phyloP scores from a whole-genome alignment of 208 protist genomes.

The Angomonas ambiguus region DNA sequence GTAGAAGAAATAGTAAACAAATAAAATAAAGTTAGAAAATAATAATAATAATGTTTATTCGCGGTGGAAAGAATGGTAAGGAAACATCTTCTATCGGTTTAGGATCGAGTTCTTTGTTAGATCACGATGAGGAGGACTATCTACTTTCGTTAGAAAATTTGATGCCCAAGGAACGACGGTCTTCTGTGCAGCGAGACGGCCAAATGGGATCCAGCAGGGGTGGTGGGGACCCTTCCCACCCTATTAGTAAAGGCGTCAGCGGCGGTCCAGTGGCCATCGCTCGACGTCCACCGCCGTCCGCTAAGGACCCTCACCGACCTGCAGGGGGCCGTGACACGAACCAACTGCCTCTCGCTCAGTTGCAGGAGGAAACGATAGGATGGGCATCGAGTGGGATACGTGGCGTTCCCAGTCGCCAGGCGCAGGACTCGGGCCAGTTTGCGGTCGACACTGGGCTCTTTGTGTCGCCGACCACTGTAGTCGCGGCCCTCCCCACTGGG shows the following conservation, averaged over 20 bases:
- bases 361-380: conserved; percentile 13
- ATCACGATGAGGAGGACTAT: not conserved
- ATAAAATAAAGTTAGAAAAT: not conserved
- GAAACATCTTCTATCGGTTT: too few relatives aligned
- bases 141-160: not conserved
- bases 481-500: conserved; percentile 25
- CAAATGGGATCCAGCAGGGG: too few relatives aligned
- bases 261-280: not conserved
- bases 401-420: not conserved
- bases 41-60: conserved; percentile 1
- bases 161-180: not conserved
- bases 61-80: too few relatives aligned
- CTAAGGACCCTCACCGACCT: too few relatives aligned
- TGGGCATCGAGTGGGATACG: conserved; percentile 20
- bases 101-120: not conserved
- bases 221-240: too few relatives aligned
- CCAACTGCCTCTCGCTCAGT: conserved; percentile 18
- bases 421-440: not conserved
- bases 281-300: not conserved
- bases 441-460: conserved; percentile 33
- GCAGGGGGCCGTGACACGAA: conserved; percentile 17
- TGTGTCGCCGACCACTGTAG: conserved; percentile 34
- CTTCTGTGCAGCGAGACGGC: too few relatives aligned
- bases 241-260: too few relatives aligned
- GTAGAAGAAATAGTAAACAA: too few relatives aligned